Base-by-base conservation (phyloP, 768 basidiomycete species). In the Pleurotus giganteus region DNA sequence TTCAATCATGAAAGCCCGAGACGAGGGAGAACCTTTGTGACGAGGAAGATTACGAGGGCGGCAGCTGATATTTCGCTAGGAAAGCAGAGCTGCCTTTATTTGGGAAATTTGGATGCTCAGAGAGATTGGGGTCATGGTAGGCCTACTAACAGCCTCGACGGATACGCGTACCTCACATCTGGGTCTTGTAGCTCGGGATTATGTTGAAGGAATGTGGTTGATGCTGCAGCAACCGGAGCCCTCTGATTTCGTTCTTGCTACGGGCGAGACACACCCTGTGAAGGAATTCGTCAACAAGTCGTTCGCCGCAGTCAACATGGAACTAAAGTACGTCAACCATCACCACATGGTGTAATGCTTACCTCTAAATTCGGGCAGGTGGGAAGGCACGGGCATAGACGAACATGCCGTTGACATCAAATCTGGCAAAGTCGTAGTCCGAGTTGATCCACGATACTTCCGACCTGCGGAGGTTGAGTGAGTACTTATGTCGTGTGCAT, bases 1-100 rank as follows among this genome's bases (percentile, higher is more conserved):
- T 98, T 97, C 85, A 97, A 98, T 68, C 95, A 98, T 73, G 95
- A 98, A 75, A 96, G 94, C 62, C 95, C 96, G 12, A 82, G 95
- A 47, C 81, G 95, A 62, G 95, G 95, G 19, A 77, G 94, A 66
- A 98, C 94, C 6, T 98, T 98, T 74, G 94, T 98, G 61, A 97
- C 95, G 37, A 80, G 94, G 66, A 98, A 98, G 77, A 97, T 98
- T 64, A 78, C 90, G 42, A 80, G 95, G 57, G 94, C 94, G 8
- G 94, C 85, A 15, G 94, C 95, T 6, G 95, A 98, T 66, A 98
- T 98, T 65, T 78, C 79, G 56, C 71, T 94, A 46, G 92, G 91
- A 53, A 95, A 96, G 76, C 91, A 94, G 68, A 72, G 82, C 54
- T 94, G 93, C 66, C 72, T 98, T 62, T 98, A 94, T 72, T 82